Evolutionary conservation across 1,284 basidiomycete species (phyloP), one percentile per base, ranked within the genome.

Genomic region (Cryptococcus sp.): DNA sequence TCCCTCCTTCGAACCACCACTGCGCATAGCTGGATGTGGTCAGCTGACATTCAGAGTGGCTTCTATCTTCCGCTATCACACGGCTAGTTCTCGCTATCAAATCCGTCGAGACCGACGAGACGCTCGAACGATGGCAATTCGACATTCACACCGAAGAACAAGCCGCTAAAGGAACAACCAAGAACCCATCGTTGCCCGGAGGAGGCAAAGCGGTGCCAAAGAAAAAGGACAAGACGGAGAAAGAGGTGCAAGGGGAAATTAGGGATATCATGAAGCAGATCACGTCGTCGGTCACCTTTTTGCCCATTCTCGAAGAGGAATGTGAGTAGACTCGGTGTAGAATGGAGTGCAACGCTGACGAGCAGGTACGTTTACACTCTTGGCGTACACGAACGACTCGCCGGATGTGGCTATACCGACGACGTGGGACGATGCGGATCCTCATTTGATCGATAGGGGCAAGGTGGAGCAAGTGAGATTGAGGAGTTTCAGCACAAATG

Each of bases 231-330:
- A 74, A 79, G 68, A 79, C 78, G 21, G 92, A 97, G 65, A 80
- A 90, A 28, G 90, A 97, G 67, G 94, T 98, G 28, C 90, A 95
- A 72, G 87, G 86, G 25, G 94, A 99, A 78, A 98, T 98, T 59
- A 84, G 94, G 22, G 90, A 90, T 44, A 97, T 98, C 66, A 82
- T 98, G 69, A 95, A 97, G 76, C 95, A 99, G 74, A 98, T 99
- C 66, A 92, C 95, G 36, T 90, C 90, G 41, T 88, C 85, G 61
- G 90, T 93, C 57, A 97, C 94, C 14, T 97, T 97, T 74, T 77
- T 98, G 47, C 94, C 94, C 0, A 86, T 93, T 50, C 86, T 97
- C 43, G 87, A 95, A 59, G 91, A 97, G 71, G 86, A 88, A 25
- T 97, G 92, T 63, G 82, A 85, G 68, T 92, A 31, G 26, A 4